Evolutionary conservation across 2,329 filamentous ascomycete genomes (phyloP).

Genomic region (Colletotrichum brevisporum): DNA sequence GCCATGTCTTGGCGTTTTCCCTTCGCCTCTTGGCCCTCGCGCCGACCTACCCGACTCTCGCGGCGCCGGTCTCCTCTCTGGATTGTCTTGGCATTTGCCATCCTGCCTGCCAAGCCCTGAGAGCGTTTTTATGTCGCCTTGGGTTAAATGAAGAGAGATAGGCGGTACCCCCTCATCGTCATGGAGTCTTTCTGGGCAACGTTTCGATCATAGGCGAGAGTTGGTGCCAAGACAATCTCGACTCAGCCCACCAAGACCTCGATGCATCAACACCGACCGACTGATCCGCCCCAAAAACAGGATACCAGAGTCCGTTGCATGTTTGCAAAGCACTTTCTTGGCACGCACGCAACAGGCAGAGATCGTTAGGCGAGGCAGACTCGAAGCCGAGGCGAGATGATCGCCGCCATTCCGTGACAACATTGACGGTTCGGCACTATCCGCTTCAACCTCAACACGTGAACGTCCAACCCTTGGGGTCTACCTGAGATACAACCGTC

Average conservation of each 20-base stretch:
- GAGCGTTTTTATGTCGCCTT: not conserved
- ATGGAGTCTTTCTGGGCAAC: not conserved
- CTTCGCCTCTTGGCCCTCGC: constrained; percentile 4
- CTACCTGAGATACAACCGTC: not conserved
- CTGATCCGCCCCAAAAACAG: not conserved
- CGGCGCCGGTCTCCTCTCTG: not conserved
- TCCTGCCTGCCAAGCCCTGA: not conserved
- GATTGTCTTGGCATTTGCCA: constrained; percentile 9
- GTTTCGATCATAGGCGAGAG: constrained; percentile 14
- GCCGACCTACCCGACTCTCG: constrained; percentile 7
- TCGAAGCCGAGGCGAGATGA: not conserved
- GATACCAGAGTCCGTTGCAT: constrained; percentile 5
- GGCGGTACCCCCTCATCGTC: too few species aligned
- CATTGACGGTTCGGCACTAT: not conserved
- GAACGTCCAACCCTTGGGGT: not conserved
- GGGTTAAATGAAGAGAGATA: not conserved
- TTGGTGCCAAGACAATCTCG: constrained; percentile 29
- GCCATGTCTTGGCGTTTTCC: constrained; percentile 24
- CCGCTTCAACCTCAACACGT: constrained; percentile 1
- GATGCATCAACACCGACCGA: not conserved
- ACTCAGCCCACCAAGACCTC: constrained; percentile 18
- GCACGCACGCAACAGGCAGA: not conserved
- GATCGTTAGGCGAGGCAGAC: constrained; percentile 20
- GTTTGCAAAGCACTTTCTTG: constrained; percentile 8
- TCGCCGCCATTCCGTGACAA: constrained; percentile 1